Conservation (phyloP, 176 grass and related monocot species). For the Puccinellia tenuiflora region DNA sequence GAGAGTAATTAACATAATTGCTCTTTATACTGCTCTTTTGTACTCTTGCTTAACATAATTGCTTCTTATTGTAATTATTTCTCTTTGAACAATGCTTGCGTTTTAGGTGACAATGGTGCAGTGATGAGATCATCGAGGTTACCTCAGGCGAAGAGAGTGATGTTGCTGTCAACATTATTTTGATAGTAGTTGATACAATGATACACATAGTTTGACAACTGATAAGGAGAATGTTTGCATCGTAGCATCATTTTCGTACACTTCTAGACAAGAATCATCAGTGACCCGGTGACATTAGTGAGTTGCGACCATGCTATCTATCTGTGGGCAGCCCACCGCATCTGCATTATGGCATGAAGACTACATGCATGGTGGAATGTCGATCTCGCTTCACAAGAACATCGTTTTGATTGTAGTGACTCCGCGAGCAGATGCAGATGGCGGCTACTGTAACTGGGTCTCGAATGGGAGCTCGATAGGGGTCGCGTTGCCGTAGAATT, state of each 20-base stretch:
- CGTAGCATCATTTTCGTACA: not conserved
- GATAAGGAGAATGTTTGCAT: not conserved
- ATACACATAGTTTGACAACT: not conserved
- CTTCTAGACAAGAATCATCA: too few relatives aligned
- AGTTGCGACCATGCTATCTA: not conserved
- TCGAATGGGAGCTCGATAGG: conserved; percentile 79
- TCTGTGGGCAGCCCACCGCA: not conserved
- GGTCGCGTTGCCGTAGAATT: conserved; percentile 91
- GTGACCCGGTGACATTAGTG: too few relatives aligned
- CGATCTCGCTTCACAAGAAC: not conserved
- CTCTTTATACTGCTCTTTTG: too few relatives aligned
- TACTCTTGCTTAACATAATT: too few relatives aligned
- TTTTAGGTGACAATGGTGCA: too few relatives aligned
- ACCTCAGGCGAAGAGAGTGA: too few relatives aligned
- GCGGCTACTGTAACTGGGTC: conserved; percentile 36
- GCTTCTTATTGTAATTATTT: too few relatives aligned
- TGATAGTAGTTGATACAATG: not conserved
- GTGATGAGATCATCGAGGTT: too few relatives aligned
- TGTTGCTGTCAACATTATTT: conserved; percentile 13
- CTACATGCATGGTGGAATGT: not conserved
- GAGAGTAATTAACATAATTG: too few relatives aligned
- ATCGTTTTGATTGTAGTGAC: not conserved
- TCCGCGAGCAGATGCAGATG: not conserved
- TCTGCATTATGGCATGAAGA: not conserved
- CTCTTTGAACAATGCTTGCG: too few relatives aligned